Base-by-base conservation (phyloP, 192 early-diverging fungal species). In the Dispira parvispora region DNA sequence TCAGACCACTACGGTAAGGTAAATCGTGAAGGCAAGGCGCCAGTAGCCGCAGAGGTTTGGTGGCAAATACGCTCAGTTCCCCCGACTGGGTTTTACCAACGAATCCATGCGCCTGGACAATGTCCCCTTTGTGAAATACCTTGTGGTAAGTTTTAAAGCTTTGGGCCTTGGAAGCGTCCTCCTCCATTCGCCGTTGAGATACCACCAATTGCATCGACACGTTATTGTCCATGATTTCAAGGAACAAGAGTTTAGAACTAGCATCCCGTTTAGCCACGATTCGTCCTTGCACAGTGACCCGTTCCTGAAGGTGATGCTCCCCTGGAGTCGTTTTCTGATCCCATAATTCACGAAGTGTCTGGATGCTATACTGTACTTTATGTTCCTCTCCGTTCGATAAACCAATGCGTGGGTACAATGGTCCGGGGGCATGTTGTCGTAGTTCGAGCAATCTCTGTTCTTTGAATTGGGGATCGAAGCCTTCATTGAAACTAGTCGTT, bases 181-280 rank as follows among this genome's bases (percentile, higher is more conserved):
- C 9, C 10, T 53, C 74, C 77, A 18, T 78, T 18, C 62, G 62
- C 57, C 67, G 67, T 46, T 76, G 70, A 21, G 82, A 87, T 21
- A 77, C 72, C 12, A 90, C 80, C 3, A 88, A 77, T 52, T 92
- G 90, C 21, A 88, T 64, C 8, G 64, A 46, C 21, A 77, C 64
- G 5, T 78, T 76, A 63, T 84, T 77, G 25, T 84, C 78, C 28
- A 73, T 67, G 27, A 92, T 28, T 68, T 87, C 87, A 50, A 81
- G 76, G 72, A 90, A 92, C 9, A 86, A 69, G 45, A 90, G 77
- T 50, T 83, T 86, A 63, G 78, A 71, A 62, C 84, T 82, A 12
- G 88, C 83, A 38, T 84, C 85, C 16, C 90, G 75, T 63, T 80
- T 80, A 9, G 77, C 80, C 16, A 67, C 62, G 23, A 92, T 71